phyloP scores from a whole-genome alignment of 1,139 yeast genomes.

The Zygosaccharomyces sapae region DNA sequence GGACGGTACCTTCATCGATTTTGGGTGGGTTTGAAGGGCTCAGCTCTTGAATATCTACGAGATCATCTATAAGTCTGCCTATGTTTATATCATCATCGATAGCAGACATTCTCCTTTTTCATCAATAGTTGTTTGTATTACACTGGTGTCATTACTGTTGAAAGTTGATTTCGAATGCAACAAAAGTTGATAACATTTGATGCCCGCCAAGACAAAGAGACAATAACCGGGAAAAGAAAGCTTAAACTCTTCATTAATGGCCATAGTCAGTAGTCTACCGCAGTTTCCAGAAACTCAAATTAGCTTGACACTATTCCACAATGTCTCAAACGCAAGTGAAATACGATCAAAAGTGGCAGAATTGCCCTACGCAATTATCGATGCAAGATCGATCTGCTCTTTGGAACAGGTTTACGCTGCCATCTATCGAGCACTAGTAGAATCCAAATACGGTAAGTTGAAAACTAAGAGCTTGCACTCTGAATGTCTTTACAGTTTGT shows the following conservation, averaged over 20 bases:
- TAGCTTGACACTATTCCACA: slow-evolving; percentile 39
- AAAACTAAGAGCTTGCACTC: slow-evolving; percentile 51
- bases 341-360: slow-evolving; percentile 36
- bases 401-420: slow-evolving; percentile 49
- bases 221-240: neutral
- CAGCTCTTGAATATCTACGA: neutral
- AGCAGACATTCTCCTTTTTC: neutral
- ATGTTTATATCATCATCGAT: neutral
- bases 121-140: neutral
- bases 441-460: slow-evolving; percentile 39
- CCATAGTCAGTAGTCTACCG: slow-evolving; percentile 34
- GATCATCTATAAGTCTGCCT: neutral
- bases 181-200: neutral
- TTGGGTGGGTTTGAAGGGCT: neutral
- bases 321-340: slow-evolving; percentile 43
- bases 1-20: slow-evolving; percentile 3
- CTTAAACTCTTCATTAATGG: neutral
- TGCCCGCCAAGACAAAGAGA: slow-evolving; percentile 1
- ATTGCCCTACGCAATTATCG: slow-evolving; percentile 46
- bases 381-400: slow-evolving; percentile 43
- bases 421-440: slow-evolving; percentile 47
- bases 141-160: neutral
- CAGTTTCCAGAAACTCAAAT: slow-evolving; percentile 42
- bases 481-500: slow-evolving; percentile 49
- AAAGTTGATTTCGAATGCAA: neutral